Base-by-base conservation (phyloP, 2,329 filamentous ascomycete species). In the Pseudogymnoascus sp. region DNA sequence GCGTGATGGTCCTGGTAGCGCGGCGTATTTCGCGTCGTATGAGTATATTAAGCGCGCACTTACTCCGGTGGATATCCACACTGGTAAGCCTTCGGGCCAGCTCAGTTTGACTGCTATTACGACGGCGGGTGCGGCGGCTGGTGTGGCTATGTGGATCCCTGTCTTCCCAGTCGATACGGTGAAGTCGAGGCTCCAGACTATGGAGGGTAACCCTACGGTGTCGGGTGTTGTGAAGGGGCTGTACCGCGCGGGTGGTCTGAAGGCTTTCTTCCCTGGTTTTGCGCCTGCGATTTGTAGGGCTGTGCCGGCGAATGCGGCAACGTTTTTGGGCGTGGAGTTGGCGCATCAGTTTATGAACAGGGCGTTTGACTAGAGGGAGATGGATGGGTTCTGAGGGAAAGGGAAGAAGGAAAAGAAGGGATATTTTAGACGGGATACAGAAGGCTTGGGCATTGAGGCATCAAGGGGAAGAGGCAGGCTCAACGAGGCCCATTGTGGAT, bases 131-230 rank as follows among this genome's bases (percentile, higher is more conserved):
- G 94, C 90, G 66, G 90, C 88, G 3, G 94, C 94, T 0, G 94
- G 94, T 72, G 85, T 99, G 25, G 94, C 94, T 66, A 99, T 99
- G 94, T 99, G 94, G 94, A 94, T 97, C 69, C 92, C 94, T 62
- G 92, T 99, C 44, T 99, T 99, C 84, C 94, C 94, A 21, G 84
- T 99, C 67, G 94, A 99, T 73, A 99, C 94, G 0, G 87, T 99
- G 78, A 99, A 99, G 84, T 92, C 88, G 67, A 82, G 92, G 38
- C 78, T 99, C 74, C 94, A 99, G 82, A 96, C 91, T 47, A 91
- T 91, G 44, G 90, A 94, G 72, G 92, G 91, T 59, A 88, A 88
- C 69, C 87, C 92, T 60, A 91, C 89, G 0, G 85, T 99, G 61
- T 83, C 86, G 14, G 87, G 89, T 6, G 91, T 94, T 33, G 84